Base-by-base conservation (phyloP, 2,329 filamentous ascomycete genomes). In the Fusarium stilboides region DNA sequence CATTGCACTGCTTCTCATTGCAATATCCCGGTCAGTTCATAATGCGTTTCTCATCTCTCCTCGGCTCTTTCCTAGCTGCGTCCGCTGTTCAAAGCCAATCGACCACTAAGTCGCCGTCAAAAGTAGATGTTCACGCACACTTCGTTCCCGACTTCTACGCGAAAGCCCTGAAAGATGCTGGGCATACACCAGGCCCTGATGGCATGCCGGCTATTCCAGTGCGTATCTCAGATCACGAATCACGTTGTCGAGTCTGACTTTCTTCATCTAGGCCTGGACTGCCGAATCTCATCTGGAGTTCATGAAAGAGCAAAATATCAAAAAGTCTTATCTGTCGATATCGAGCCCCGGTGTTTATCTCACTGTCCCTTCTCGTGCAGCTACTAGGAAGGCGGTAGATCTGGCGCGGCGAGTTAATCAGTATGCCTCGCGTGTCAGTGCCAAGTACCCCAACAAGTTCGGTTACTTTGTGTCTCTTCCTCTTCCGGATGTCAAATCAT, bases 331-430 rank as follows among this genome's bases (percentile, higher is more conserved):
- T 4, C 33, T 63, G n/a, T 63, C 60, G 0, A 63, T 63, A 2
- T 63, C 60, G 1, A 63, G 60, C 3, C 60, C 60, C 0, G 60
- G 60, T 7, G 60, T 63, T 4, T 63, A 63, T 13, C 60, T 63
- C 6, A 57, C 56, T 9, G 50, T 63, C 3, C 60, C 60, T 3
- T 63, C 60, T 0, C 63, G 57, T 6, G 26, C 24, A 2, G 60
- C 60, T 0, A 63, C 58, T 0, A 43, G 34, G 9, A 34, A 49
- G 17, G 60, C 60, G 6, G 49, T 63, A 6, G 43, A 62, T 1
- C 1, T 63, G 2, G 58, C 60, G 0, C 60, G 60, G 0, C 14
- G 51, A 15, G 60, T 63, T 1, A 63, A 63, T 13, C 22, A 49
- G 13, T 63, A 49, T 12, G 60, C 50, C 1, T 63, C 60, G 8